phyloP scores from a whole-genome alignment of 2,329 filamentous ascomycete genomes.

The Hypoxylon sp. region DNA sequence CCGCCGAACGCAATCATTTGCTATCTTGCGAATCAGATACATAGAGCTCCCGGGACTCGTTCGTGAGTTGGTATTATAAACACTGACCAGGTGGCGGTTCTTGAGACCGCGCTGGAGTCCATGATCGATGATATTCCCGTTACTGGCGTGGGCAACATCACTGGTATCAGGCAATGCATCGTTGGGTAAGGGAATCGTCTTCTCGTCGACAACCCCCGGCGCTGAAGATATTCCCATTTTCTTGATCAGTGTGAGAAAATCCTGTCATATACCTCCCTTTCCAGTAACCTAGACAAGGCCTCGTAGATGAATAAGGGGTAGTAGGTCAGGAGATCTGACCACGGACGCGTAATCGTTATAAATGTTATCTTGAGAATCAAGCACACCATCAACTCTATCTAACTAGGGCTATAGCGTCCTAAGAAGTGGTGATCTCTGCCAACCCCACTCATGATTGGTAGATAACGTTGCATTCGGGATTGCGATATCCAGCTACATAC shows the following conservation, averaged over 20 bases:
- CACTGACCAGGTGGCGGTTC: slow-evolving; percentile 45
- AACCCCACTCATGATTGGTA: slow-evolving; percentile 22
- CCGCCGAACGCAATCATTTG: slow-evolving; percentile 50
- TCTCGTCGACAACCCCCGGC: slow-evolving; percentile 17
- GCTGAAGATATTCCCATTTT: slow-evolving; percentile 16
- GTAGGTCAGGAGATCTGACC: background rate
- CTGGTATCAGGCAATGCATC: slow-evolving; percentile 22
- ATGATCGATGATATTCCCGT: slow-evolving; percentile 46
- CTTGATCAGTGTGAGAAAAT: background rate
- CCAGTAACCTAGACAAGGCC: background rate
- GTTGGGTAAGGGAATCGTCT: slow-evolving; percentile 21
- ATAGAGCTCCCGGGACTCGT: too few relatives aligned
- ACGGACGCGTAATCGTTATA: background rate
- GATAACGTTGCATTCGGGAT: slow-evolving; percentile 33
- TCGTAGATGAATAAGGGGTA: background rate
- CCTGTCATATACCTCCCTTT: background rate
- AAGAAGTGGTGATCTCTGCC: background rate
- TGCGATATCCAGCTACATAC: slow-evolving; percentile 26
- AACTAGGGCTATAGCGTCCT: background rate
- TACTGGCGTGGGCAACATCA: slow-evolving; percentile 34
- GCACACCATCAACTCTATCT: background rate
- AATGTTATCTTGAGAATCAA: background rate
- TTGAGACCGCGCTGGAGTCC: slow-evolving; percentile 48
- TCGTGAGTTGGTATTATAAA: background rate
- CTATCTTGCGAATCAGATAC: slow-evolving; percentile 22